phyloP scores from a whole-genome alignment of 1,139 yeast genomes.

The Saccharomyces hybrid region DNA sequence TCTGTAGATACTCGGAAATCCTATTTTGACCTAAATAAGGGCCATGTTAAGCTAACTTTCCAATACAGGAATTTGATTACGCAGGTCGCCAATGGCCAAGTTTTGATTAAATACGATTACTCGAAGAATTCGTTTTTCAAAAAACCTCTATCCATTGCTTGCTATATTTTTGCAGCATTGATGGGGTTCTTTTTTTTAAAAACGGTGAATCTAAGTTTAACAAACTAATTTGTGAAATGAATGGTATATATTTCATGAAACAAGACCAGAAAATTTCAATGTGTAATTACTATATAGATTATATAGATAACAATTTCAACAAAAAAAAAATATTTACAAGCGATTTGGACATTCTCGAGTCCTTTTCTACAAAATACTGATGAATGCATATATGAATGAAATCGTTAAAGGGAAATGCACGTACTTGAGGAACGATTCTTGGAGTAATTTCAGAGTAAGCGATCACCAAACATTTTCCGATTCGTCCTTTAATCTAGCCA shows the following conservation, averaged over 20 bases:
- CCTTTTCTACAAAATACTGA: background rate
- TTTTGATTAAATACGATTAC: slow-evolving; percentile 58
- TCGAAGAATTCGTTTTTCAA: slow-evolving; percentile 44
- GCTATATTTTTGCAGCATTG: slow-evolving; percentile 56
- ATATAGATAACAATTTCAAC: background rate
- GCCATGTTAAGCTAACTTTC: slow-evolving; percentile 73
- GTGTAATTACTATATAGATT: background rate
- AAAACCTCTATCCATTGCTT: slow-evolving; percentile 64
- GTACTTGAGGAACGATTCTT: too few relatives aligned
- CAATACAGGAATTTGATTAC: slow-evolving; percentile 60
- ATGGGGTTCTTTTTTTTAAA: slow-evolving; percentile 46
- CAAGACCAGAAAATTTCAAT: background rate
- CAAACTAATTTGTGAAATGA: background rate
- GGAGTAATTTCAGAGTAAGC: too few relatives aligned
- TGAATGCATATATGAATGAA: too few relatives aligned
- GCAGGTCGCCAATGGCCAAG: slow-evolving; percentile 51
- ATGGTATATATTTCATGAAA: background rate
- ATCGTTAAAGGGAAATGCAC: background rate
- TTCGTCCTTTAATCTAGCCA: slow-evolving; percentile 68
- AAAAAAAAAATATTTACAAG: background rate
- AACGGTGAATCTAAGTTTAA: slow-evolving; percentile 15
- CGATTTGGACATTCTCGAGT: background rate
- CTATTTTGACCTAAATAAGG: slow-evolving; percentile 68
- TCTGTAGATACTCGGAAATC: slow-evolving; percentile 44
- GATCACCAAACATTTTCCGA: slow-evolving; percentile 56